These are phyloP conservation scores for Rutidosis leptorrhynchoides DNA, from an alignment of 129 eudicot species.

Conservation along the genomic window DNA sequence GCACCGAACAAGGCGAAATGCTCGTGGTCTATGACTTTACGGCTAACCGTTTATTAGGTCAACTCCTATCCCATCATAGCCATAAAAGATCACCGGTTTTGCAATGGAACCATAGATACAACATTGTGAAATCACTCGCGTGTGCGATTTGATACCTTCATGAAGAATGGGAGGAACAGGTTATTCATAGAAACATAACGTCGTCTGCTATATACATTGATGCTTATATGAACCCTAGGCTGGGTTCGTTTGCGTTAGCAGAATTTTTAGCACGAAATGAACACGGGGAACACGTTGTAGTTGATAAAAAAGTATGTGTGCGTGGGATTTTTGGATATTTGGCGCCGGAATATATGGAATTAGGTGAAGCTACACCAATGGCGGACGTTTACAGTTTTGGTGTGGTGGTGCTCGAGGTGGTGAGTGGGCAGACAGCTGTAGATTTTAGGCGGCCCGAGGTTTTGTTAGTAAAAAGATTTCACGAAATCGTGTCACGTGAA, in stretches of 20 bases:
- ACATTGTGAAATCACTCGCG: conserved; percentile 77
- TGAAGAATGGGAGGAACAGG: conserved; percentile 98
- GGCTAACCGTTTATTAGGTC: conserved; percentile 54
- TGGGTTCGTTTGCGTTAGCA: conserved; percentile 74
- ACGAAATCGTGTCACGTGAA: conserved; percentile 37
- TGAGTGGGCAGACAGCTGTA: conserved; percentile 76
- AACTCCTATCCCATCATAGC: conserved; percentile 54
- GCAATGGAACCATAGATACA: conserved; percentile 68
- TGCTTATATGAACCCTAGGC: conserved; percentile 78
- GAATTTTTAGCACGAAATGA: conserved; percentile 74
- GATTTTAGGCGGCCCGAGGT: conserved; percentile 68
- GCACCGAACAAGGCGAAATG: conserved; percentile 94
- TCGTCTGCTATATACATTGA: conserved; percentile 73
- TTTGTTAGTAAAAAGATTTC: conserved; percentile 53
- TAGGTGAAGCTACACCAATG: conserved; percentile 71
- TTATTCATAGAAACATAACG: conserved; percentile 72
- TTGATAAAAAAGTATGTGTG: conserved; percentile 45
- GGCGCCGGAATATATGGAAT: conserved; percentile 83
- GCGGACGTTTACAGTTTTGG: conserved; percentile 95
- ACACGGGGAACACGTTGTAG: conserved; percentile 43
- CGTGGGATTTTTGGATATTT: conserved; percentile 89
- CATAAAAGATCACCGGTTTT: conserved; percentile 28
- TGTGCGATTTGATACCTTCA: conserved; percentile 84
- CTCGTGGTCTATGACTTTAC: conserved; percentile 76
- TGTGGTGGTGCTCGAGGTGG: conserved; percentile 73